Percentiles rank a stretch among this genome's conserved stretches.
phyloP scores from a whole-genome alignment of 306 rosid species.

The Cercis canadensis region DNA sequence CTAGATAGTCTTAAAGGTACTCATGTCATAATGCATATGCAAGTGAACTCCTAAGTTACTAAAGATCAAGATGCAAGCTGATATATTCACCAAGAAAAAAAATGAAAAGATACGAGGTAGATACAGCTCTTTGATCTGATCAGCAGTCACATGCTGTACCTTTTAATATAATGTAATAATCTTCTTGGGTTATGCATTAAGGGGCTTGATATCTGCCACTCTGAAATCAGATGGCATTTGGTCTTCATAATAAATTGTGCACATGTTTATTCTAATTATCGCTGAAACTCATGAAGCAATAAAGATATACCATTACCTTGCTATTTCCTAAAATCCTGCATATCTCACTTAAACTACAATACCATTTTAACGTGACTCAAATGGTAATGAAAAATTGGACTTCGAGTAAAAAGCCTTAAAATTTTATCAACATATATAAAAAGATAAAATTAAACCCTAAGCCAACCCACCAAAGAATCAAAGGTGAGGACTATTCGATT shows the following conservation, averaged over 20 bases:
- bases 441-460: not conserved
- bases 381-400: slow-evolving; percentile 8
- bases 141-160: slow-evolving; percentile 42
- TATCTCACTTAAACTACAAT: not conserved
- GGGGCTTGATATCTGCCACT: slow-evolving; percentile 24
- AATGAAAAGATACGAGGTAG: not conserved
- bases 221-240: slow-evolving; percentile 28
- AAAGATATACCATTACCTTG: slow-evolving; percentile 6
- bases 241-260: slow-evolving; percentile 30
- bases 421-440: not conserved
- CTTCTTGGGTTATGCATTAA: slow-evolving; percentile 33
- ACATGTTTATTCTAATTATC: slow-evolving; percentile 17
- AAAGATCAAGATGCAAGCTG: slow-evolving; percentile 18
- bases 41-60: slow-evolving; percentile 24
- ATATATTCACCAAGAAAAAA: no score
- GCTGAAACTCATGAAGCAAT: not conserved
- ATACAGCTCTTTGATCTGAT: slow-evolving; percentile 37
- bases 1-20: slow-evolving; percentile 32
- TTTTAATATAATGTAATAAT: slow-evolving; percentile 31
- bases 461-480: no score
- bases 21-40: slow-evolving; percentile 18
- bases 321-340: slow-evolving; percentile 30
- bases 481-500: no score
- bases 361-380: not conserved
- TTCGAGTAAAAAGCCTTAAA: not conserved